Evolutionary conservation across 140 eudicot genomes (phyloP).

Genomic region (Flaveria floridana): DNA sequence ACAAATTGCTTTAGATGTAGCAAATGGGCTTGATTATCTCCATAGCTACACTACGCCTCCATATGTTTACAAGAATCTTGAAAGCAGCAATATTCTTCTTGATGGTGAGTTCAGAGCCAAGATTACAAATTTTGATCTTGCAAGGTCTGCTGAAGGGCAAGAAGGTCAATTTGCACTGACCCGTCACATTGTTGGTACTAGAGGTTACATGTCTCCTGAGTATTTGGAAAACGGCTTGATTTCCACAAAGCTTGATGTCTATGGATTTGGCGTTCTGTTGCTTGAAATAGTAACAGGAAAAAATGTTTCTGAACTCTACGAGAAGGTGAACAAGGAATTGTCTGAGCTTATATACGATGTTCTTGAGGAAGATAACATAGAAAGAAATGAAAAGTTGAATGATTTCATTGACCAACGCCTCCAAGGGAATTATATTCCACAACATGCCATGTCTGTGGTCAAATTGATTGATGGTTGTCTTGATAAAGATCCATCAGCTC

Average conservation of each 20-base stretch:
- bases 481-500: conserved; percentile 61
- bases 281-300: conserved; percentile 81
- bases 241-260: conserved; percentile 93
- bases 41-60: conserved; percentile 85
- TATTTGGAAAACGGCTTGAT: conserved; percentile 80
- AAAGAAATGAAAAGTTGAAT: conserved; percentile 42
- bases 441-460: conserved; percentile 47
- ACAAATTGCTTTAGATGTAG: conserved; percentile 73
- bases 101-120: conserved; percentile 74
- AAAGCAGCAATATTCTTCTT: conserved; percentile 69
- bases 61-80: conserved; percentile 72
- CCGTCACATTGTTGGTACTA: conserved; percentile 78
- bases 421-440: conserved; percentile 54
- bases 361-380: conserved; percentile 41
- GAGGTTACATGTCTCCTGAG: conserved; percentile 97
- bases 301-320: conserved; percentile 47
- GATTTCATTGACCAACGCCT: conserved; percentile 59
- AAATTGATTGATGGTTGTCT: conserved; percentile 57
- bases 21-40: conserved; percentile 84
- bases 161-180: conserved; percentile 77
- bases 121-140: conserved; percentile 67
- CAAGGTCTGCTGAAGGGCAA: conserved; percentile 74
- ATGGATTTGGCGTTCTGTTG: conserved; percentile 79
- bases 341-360: conserved; percentile 46
- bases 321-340: conserved; percentile 42